Conservation (phyloP, 73 alveolate species). For the Paramecium caudatum region DNA sequence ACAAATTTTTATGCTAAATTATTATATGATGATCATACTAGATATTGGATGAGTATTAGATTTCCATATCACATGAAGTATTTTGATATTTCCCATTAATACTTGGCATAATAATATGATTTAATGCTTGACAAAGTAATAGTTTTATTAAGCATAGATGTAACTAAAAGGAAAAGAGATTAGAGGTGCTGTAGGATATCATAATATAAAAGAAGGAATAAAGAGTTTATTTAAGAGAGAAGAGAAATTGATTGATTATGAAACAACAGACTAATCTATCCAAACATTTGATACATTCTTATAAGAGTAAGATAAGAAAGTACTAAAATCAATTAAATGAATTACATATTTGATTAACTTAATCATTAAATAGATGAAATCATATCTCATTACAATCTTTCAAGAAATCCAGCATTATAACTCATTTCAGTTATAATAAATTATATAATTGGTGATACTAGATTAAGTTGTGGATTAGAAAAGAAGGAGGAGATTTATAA, state of each 20-base stretch:
- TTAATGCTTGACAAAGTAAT: not conserved
- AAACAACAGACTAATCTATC: not conserved
- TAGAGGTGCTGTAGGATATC: not conserved
- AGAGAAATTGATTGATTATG: not conserved
- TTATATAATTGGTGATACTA: slow-evolving; percentile 12
- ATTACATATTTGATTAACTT: slow-evolving; percentile 14
- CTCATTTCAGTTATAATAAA: slow-evolving; percentile 8
- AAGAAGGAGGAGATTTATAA: slow-evolving; percentile 30
- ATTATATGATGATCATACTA: slow-evolving; percentile 5
- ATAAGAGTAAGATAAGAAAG: not conserved
- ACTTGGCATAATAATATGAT: not conserved
- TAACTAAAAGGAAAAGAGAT: not conserved
- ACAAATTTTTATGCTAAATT: not conserved
- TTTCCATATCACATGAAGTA: slow-evolving; percentile 9
- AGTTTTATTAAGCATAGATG: not conserved
- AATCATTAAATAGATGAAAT: slow-evolving; percentile 28
- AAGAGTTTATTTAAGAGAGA: slow-evolving; percentile 26
- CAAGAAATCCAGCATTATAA: not conserved
- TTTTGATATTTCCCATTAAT: not conserved
- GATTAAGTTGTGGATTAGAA: not conserved
- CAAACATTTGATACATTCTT: not conserved
- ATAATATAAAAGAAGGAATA: slow-evolving; percentile 14
- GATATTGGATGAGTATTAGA: not conserved
- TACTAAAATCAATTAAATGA: not conserved
- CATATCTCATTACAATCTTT: slow-evolving; percentile 14